Evolutionary conservation across 495 filamentous ascomycete species (phyloP).

Genomic region (Penicillium chermesinum): DNA sequence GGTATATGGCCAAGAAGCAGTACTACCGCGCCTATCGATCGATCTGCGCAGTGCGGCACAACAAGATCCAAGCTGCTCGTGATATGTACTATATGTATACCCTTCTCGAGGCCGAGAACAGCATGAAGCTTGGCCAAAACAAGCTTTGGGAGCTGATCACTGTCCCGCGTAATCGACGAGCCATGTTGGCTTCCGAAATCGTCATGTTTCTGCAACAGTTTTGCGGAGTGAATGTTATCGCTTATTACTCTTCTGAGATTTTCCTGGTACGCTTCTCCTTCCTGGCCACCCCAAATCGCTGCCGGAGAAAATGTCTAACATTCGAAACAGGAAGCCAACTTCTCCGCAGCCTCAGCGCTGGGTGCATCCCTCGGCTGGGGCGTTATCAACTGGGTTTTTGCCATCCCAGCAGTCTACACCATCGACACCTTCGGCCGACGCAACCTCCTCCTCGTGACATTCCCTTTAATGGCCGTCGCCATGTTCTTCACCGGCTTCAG

Average conservation of each 20-base stretch:
- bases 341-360: constrained; percentile 52
- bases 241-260: constrained; percentile 51
- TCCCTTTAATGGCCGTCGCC: constrained; percentile 68
- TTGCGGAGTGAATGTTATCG: constrained; percentile 60
- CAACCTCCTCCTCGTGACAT: constrained; percentile 70
- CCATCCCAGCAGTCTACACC: constrained; percentile 71
- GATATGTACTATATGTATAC: constrained; percentile 80
- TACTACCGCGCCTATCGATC: constrained; percentile 61
- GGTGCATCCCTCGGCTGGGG: constrained; percentile 69
- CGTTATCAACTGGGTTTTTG: constrained; percentile 74
- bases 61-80: constrained; percentile 71
- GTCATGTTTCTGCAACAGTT: constrained; percentile 83
- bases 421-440: constrained; percentile 82
- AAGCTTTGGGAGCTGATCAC: constrained; percentile 66
- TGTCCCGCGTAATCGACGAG: constrained; percentile 73
- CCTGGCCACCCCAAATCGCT: too few relatives aligned
- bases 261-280: constrained; percentile 30
- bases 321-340: constrained; percentile 29
- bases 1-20: constrained; percentile 69
- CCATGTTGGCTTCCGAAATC: constrained; percentile 65
- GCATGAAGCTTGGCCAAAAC: constrained; percentile 54
- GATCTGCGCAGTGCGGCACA: constrained; percentile 60
- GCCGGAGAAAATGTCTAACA: background rate
- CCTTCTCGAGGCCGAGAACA: constrained; percentile 61
- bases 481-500: constrained; percentile 77